Percentiles rank a stretch among this genome's conserved stretches.
Evolutionary conservation across 176 grass and related monocot species (phyloP).

Genomic region (Elaeis guineensis): DNA sequence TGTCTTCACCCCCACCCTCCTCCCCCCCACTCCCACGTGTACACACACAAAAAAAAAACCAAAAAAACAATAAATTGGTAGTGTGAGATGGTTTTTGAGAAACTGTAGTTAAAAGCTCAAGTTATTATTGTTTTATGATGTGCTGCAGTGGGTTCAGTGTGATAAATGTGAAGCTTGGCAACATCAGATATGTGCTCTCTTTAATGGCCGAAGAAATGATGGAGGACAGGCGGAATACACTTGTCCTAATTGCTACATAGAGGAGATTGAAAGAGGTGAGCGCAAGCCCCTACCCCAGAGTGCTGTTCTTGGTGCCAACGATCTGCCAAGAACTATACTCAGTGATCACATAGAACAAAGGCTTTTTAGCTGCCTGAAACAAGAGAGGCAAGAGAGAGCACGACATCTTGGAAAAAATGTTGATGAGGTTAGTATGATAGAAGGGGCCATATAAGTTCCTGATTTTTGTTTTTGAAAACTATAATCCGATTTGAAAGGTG

Average conservation of each 20-base stretch:
- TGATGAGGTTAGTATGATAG: conserved; percentile 64
- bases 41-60: no score
- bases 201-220: conserved; percentile 96
- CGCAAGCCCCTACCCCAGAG: conserved; percentile 90
- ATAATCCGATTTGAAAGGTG: no score
- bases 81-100: no score
- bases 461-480: neutral
- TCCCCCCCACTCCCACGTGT: no score
- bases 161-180: conserved; percentile 99
- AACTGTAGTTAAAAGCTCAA: neutral
- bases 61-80: no score
- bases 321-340: conserved; percentile 84
- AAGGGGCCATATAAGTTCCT: neutral
- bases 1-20: neutral
- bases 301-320: conserved; percentile 98
- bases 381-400: conserved; percentile 75
- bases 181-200: conserved; percentile 96
- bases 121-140: conserved; percentile 3
- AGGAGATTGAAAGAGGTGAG: conserved; percentile 74
- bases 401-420: conserved; percentile 42
- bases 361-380: conserved; percentile 67
- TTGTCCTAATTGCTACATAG: conserved; percentile 82
- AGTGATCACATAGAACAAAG: conserved; percentile 96
- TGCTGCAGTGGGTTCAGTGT: conserved; percentile 94
- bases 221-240: conserved; percentile 96